These are phyloP conservation scores for Apiospora saccharicola DNA, from an alignment of 2,329 filamentous ascomycete genomes.

Conservation along the genomic window DNA sequence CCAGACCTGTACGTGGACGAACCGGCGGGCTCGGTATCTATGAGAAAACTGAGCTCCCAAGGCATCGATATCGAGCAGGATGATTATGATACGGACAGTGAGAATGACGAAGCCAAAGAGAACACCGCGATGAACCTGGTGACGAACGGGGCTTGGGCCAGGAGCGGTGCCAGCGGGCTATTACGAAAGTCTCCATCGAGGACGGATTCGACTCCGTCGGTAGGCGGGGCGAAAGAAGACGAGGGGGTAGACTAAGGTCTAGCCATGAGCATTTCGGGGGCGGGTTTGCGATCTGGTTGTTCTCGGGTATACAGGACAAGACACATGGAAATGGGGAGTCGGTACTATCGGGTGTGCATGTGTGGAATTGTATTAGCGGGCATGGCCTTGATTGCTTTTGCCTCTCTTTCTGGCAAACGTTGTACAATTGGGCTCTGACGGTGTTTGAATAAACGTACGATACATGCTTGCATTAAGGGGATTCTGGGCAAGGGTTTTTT, in stretches of 20 bases:
- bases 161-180: conserved; percentile 44
- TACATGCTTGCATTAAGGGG: not conserved
- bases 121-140: conserved; percentile 54
- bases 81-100: conserved; percentile 42
- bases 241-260: conserved; percentile 30
- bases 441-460: conserved; percentile 15
- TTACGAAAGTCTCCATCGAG: conserved; percentile 36
- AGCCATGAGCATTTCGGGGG: not conserved
- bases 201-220: conserved; percentile 28
- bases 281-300: not conserved
- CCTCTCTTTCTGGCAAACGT: not conserved
- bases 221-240: conserved; percentile 25
- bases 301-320: not conserved
- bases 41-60: conserved; percentile 56
- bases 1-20: conserved; percentile 62
- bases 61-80: conserved; percentile 54
- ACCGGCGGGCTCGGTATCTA: conserved; percentile 49
- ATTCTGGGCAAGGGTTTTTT: not conserved
- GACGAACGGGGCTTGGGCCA: conserved; percentile 48
- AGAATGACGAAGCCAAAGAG: conserved; percentile 48
- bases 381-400: not conserved
- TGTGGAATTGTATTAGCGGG: not conserved
- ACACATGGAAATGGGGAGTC: not conserved
- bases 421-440: not conserved
- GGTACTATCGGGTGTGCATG: not conserved